Percentiles rank a stretch among this genome's conserved stretches.
phyloP scores from a whole-genome alignment of 331 rosid species.

The Quercus lobata region DNA sequence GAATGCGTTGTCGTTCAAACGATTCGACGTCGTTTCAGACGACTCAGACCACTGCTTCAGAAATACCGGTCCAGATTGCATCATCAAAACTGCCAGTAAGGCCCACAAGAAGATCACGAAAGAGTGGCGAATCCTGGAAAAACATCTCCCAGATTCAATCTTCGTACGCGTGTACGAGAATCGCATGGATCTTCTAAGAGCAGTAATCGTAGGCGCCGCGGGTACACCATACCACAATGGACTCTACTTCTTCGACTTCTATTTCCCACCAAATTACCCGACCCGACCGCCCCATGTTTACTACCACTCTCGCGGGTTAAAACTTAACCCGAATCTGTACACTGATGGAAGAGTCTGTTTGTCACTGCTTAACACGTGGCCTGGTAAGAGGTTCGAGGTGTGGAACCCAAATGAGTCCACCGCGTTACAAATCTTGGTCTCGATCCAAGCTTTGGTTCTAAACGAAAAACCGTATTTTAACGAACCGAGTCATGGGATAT shows the following conservation, averaged over 20 bases:
- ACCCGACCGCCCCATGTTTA: conserved; percentile 36
- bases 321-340: conserved; percentile 57
- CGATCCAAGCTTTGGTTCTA: conserved; percentile 64
- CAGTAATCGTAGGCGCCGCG: conserved; percentile 51
- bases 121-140: conserved; percentile 49
- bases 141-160: conserved; percentile 53
- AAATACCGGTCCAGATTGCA: background rate
- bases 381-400: conserved; percentile 25
- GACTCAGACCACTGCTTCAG: conserved; percentile 35
- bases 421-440: conserved; percentile 47
- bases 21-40: conserved; percentile 35
- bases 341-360: conserved; percentile 35
- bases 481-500: conserved; percentile 29
- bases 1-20: background rate
- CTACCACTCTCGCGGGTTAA: conserved; percentile 38
- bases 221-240: conserved; percentile 76
- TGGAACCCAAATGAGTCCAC: conserved; percentile 52
- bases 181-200: conserved; percentile 45
- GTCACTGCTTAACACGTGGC: conserved; percentile 64
- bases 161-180: conserved; percentile 49
- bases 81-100: background rate
- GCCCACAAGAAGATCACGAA: conserved; percentile 31
- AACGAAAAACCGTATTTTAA: conserved; percentile 53
- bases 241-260: conserved; percentile 63
- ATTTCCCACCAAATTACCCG: conserved; percentile 42